Evolutionary conservation across 306 rosid genomes (phyloP), one percentile per base, ranked within the genome.

Genomic region (Pyrus communis): DNA sequence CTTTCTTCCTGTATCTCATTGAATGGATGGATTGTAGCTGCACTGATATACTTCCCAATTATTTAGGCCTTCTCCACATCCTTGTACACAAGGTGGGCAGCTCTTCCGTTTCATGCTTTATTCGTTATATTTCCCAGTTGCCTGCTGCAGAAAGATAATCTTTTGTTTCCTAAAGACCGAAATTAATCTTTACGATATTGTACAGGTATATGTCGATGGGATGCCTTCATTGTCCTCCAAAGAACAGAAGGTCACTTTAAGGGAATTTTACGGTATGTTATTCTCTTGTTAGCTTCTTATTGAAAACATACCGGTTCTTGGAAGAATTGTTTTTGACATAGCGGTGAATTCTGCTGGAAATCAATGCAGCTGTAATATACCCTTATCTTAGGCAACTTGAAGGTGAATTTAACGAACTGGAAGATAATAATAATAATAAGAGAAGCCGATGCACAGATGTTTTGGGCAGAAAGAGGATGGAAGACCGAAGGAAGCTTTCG

Each of bases 1-100:
- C 88, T 30, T 55, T 89, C 75, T 81, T 89, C 82, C 84, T 88
- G 70, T 81, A 71, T 74, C 83, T 88, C 89, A 88, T 89, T 49
- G 90, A 89, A 77, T 88, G 97, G 97, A 82, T 92, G 90, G 89
- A 89, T 80, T 82, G 45, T 76, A 84, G 88, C 62, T 92, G 95
- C 71, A 88, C 90, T 30, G 88, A 89, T 74, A 27, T 89, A 61
- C 80, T 92, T 23, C 90, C 97, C 52, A 74, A 73, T 75, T 89
- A 23, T 78, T 86, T 92, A 76, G 97, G 97, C 78, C 85, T 89
- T 84, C 83, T 85, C 75, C 85, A 87, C 70, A 73, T 92, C 49
- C 87, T 89, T 58, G 64, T 89, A 9, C 81, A 77, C 87, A 87
- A 85, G 92, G 97, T 92, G 64, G 43, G 70, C 31, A 74, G 52